Evolutionary conservation across 1,284 basidiomycete species (phyloP), one percentile per base, ranked within the genome.

Genomic region (Ceratobasidium sp.): DNA sequence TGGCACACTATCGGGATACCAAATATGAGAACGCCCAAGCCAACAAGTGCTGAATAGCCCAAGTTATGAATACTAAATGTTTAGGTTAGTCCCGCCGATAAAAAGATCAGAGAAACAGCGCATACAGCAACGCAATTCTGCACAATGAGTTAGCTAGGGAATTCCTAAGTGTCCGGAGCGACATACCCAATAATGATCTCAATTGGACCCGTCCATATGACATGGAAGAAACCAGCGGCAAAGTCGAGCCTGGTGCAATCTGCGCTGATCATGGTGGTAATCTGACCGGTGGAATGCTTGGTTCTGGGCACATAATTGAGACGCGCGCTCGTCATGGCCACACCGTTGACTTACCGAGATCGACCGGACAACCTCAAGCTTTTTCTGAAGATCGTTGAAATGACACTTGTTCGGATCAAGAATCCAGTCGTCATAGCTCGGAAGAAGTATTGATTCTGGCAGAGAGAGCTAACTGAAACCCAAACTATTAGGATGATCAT

Each of bases 251-350:
- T 82, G 8, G 85, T 83, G 0, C 88, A 81, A 78, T 91, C 90
- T 31, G 89, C 86, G 2, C 88, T 88, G 29, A 91, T 89, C 85
- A 92, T 88, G 0, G 90, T 92, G 7, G 89, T 91, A 71, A 92
- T 88, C 79, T 92, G 85, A 1, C 90, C 90, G 24, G 87, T 86
- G 41, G 84, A 87, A 76, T 91, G 86, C 29, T 71, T 71, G 37
- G 66, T 71, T 31, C 66, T 71, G 48, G 19, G 16, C 41, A 43
- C 41, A 62, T 43, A 41, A 31, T 29, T 39, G 8, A 41, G n/a
- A 27, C 19, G 24, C 54, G 19, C 31, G n/a, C n/a, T n/a, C n/a
- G n/a, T n/a, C n/a, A n/a, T n/a, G n/a, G n/a, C n/a, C 19, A 8
- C 27, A 19, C 8, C 13, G 31, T 29, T 29, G 11, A 71, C 66